Evolutionary conservation across 2,329 filamentous ascomycete genomes (phyloP).

Genomic region (Colletotrichum sp.): DNA sequence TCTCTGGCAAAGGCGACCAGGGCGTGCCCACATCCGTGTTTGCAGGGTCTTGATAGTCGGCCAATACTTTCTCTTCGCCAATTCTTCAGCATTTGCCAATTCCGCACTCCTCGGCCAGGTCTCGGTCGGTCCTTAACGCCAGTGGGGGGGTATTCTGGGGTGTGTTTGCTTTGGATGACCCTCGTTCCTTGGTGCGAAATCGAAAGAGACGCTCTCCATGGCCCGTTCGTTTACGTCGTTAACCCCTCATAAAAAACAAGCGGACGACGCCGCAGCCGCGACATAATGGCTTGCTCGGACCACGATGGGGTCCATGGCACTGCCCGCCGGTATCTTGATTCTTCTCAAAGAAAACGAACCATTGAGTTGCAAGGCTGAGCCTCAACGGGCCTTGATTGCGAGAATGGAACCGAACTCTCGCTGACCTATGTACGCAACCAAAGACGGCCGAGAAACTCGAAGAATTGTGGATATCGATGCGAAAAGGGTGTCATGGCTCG

Average conservation of each 20-base stretch:
- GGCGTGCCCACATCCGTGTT: constrained; percentile 15
- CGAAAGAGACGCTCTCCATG: neutral
- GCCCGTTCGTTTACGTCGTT: constrained; percentile 7
- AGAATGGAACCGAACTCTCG: neutral
- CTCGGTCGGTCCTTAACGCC: constrained; percentile 12
- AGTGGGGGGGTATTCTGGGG: constrained; percentile 1
- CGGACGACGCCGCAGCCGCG: constrained; percentile 18
- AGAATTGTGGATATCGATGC: constrained; percentile 6
- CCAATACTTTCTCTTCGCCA: neutral
- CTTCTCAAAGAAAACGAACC: neutral
- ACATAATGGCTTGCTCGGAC: constrained; percentile 14
- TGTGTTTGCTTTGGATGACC: constrained; percentile 4
- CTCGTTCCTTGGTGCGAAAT: constrained; percentile 4
- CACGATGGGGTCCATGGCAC: neutral
- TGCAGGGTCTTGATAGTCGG: constrained; percentile 7
- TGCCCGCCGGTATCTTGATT: neutral
- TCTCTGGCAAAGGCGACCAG: neutral
- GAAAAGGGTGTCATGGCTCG: constrained; percentile 7
- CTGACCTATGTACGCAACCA: neutral
- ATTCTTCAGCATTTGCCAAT: constrained; percentile 16
- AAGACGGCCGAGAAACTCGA: neutral
- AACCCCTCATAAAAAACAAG: constrained; percentile 11
- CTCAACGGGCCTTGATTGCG: neutral
- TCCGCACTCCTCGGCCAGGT: constrained; percentile 13
- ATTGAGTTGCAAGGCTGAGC: neutral